Evolutionary conservation across 495 filamentous ascomycete genomes (phyloP), one percentile per base, ranked within the genome.

Genomic region (Podospora comata): DNA sequence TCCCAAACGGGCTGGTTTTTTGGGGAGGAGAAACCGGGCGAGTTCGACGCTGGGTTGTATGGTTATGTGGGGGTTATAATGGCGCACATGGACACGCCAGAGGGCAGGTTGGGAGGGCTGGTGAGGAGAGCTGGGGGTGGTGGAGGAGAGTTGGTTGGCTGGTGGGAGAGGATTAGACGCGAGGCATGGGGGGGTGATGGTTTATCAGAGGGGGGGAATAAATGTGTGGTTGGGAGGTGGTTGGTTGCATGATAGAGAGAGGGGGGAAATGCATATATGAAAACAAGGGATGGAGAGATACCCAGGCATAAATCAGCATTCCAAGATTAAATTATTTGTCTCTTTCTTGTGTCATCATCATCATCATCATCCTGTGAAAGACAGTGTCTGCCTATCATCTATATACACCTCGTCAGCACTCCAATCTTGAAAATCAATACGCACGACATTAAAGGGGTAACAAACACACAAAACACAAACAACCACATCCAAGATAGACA

Each of bases 41-140:
- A 93, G 15, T 92, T 99, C 71, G 95, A 99, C 78, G 92, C 94
- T 28, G 87, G 84, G 66, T 87, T 97, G 26, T 98, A 97, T 81
- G 89, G 91, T 27, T 99, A 97, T 78, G 93, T 92, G n/a, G 85
- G 94, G 76, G 75, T 97, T 20, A 83, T 97, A 34, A 74, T 96
- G 68, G 59, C 62, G 56, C 58, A 55, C 55, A 69, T 71, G 62
- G 15, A 57, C 55, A 62, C 26, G 15, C n/a, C 55, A 26, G 20
- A 69, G 64, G 72, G 72, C 19, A 23, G 9, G 11, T 23, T 71
- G 64, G 72, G 72, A 28, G 20, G 15, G 2, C 65, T 72, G 70
- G 70, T 74, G 60, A 65, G 39, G 56, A 27, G 11, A 0, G 70
- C 70, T 16, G 72, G 70, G 13, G 23, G 11, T 20, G 39, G 55